Percentiles rank a stretch among this genome's conserved stretches.
These are phyloP conservation scores for Orobanche coerulescens DNA, from an alignment of 257 asterid genomes.

Conservation along the genomic window DNA sequence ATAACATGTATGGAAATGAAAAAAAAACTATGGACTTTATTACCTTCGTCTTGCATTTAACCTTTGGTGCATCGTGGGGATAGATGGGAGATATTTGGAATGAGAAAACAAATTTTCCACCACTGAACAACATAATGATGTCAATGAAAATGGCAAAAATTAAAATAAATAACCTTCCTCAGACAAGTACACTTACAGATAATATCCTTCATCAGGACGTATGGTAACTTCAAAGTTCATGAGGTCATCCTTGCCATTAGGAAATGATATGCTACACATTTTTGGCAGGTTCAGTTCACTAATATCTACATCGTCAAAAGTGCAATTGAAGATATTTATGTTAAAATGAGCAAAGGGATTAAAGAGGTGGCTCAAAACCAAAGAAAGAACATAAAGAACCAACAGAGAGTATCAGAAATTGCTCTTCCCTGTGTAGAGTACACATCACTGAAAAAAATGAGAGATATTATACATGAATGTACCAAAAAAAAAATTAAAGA, in stretches of 20 bases:
- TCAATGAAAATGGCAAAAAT: background rate
- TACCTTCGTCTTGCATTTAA: constrained; percentile 99
- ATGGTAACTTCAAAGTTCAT: constrained; percentile 94
- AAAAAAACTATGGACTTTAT: background rate
- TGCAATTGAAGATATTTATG: constrained; percentile 4
- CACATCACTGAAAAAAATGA: background rate
- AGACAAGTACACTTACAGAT: constrained; percentile 47
- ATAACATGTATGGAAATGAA: background rate
- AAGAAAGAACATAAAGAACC: background rate
- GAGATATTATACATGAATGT: too few species aligned
- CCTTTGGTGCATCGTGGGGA: constrained; percentile 99
- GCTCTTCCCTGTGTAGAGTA: background rate
- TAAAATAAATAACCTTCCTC: background rate
- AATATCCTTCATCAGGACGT: constrained; percentile 88
- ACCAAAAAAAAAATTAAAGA: too few species aligned
- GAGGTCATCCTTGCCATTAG: constrained; percentile 89
- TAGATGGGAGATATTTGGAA: constrained; percentile 86
- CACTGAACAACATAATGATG: constrained; percentile 34
- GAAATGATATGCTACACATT: constrained; percentile 75
- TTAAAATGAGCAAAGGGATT: background rate
- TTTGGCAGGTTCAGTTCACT: constrained; percentile 83
- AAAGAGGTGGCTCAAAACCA: background rate
- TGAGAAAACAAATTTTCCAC: constrained; percentile 80
- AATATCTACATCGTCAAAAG: constrained; percentile 46
- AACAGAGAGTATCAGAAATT: background rate